phyloP scores from a whole-genome alignment of 371 early-diverging fungal species.

The Smittium culicis region DNA sequence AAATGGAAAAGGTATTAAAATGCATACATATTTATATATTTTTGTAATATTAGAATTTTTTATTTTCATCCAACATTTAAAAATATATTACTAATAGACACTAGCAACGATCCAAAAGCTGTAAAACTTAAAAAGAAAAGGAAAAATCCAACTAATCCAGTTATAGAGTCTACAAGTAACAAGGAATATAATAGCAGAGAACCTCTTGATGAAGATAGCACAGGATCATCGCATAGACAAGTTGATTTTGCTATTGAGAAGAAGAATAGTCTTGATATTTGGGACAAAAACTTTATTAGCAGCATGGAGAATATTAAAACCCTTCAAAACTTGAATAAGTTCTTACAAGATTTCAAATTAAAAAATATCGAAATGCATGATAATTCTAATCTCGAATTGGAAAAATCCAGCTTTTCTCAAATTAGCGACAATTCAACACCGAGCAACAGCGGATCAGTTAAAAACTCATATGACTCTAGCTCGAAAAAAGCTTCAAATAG shows the following conservation, averaged over 20 bases:
- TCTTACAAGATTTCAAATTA: neutral
- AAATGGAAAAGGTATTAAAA: no score
- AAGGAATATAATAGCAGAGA: no score
- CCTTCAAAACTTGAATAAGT: neutral
- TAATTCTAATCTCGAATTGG: neutral
- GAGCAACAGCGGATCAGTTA: neutral
- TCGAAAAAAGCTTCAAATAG: neutral
- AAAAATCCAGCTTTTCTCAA: neutral
- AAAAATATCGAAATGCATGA: neutral
- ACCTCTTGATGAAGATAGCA: no score
- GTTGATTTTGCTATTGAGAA: neutral
- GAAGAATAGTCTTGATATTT: neutral
- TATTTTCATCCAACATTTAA: no score
- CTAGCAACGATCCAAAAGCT: no score
- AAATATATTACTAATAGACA: no score
- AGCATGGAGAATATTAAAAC: neutral
- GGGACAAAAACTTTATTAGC: neutral
- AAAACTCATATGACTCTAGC: neutral
- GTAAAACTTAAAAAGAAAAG: no score
- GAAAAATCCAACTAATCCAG: no score
- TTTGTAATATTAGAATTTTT: no score
- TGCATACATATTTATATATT: no score
- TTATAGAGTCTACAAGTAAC: no score
- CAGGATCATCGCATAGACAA: no score
- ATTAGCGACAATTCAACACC: neutral